A percentile compares a stretch with the other conserved stretches of the same genome.
phyloP scores from a whole-genome alignment of 257 asterid genomes.

The Jaltomata sinuosa region DNA sequence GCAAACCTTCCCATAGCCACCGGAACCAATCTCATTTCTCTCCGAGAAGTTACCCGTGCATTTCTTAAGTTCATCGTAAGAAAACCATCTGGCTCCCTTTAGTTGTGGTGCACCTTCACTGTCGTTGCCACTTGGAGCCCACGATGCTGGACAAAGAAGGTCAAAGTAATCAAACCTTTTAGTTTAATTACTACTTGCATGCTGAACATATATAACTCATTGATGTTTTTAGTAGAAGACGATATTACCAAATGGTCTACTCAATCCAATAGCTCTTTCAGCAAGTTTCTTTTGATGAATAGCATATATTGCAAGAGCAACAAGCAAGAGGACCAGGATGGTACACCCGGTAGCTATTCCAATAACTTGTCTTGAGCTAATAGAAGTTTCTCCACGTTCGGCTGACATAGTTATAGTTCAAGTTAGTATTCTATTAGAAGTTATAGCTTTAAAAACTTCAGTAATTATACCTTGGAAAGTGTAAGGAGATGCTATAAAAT shows the following conservation, averaged over 20 bases:
- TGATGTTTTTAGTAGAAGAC: too few relatives aligned
- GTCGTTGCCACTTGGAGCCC: slow-evolving; percentile 81
- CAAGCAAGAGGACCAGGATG: slow-evolving; percentile 49
- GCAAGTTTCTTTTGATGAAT: slow-evolving; percentile 72
- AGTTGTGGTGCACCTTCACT: slow-evolving; percentile 96
- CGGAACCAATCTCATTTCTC: slow-evolving; percentile 79
- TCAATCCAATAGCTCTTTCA: slow-evolving; percentile 70
- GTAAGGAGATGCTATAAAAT: slow-evolving; percentile 69
- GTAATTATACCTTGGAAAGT: slow-evolving; percentile 43
- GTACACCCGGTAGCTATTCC: slow-evolving; percentile 69
- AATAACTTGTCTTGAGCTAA: slow-evolving; percentile 42
- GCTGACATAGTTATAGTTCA: slow-evolving; percentile 24
- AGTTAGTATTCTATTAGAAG: neutral
- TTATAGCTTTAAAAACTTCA: neutral
- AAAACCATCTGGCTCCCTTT: slow-evolving; percentile 94
- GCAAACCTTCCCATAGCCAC: slow-evolving; percentile 92
- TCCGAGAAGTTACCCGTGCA: slow-evolving; percentile 66
- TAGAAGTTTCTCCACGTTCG: slow-evolving; percentile 25
- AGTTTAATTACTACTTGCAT: neutral
- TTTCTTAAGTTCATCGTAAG: slow-evolving; percentile 87
- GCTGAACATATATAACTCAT: neutral
- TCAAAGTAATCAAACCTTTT: slow-evolving; percentile 3
- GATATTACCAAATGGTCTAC: slow-evolving; percentile 72
- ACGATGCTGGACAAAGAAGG: slow-evolving; percentile 44
- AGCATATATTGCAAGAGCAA: slow-evolving; percentile 59